Base-by-base conservation (phyloP, 768 basidiomycete species). In the Daedaleopsis sinensis region DNA sequence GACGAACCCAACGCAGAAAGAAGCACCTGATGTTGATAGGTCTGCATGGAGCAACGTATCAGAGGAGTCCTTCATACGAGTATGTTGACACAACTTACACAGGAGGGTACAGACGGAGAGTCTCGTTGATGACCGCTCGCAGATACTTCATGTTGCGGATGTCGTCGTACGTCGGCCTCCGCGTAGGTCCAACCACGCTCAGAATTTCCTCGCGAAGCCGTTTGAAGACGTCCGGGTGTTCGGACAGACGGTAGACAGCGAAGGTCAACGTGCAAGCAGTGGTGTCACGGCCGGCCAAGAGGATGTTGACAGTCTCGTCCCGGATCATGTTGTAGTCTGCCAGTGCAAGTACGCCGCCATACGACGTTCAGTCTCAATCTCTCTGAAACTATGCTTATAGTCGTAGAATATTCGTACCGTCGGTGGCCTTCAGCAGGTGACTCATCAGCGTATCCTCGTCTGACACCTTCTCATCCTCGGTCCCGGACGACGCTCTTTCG, bases 61-160 rank as follows among this genome's bases (percentile, higher is more conserved):
- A n/a, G 10, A 35, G 56, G 32, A 65, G 61, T 0, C 67, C 69
- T 13, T 24, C 27, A 32, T 3, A 48, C 13, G 32, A 43, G 27
- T 23, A 6, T 9, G 19, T n/a, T 15, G 9, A 13, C 7, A 42
- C 13, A 1, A 52, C 62, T 52, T 44, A 64, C 62, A 64, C 62
- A 16, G 62, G 62, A 0, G 67, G 69, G 48, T 68, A 70, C 16
- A 70, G 52, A 10, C 69, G 64, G 49, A 70, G 58, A 0, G 67
- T 70, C 48, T 70, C 67, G 48, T 63, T 66, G 55, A 66, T 57
- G 35, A 63, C 65, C 1, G 65, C 65, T 9, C 61, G 55, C 24
- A 66, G 39, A 64, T 82, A 88, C 59, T 84, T 84, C 83, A 87
- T 82, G 13, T 80, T 77, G 38, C 82, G 74, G 62, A 87, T 77